Evolutionary conservation across 2,329 filamentous ascomycete species (phyloP).

Genomic region (Arachnopeziza araneosa): DNA sequence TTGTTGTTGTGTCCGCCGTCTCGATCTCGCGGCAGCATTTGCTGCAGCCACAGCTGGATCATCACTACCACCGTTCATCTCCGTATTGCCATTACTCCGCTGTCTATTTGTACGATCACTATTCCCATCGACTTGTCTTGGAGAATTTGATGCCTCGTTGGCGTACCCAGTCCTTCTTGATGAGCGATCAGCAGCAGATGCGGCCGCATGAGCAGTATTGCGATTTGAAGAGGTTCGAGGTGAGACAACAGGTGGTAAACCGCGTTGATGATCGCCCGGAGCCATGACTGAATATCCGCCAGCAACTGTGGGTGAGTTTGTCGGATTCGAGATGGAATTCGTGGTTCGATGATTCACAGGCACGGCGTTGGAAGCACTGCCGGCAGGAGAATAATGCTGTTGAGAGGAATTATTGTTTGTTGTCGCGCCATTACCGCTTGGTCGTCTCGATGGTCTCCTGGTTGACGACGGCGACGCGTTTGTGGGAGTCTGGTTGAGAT

Average conservation of each 20-base stretch:
- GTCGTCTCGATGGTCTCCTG: constrained; percentile 46
- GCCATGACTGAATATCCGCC: constrained; percentile 28
- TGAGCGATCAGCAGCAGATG: constrained; percentile 22
- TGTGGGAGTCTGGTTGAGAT: constrained; percentile 37
- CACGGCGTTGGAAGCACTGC: constrained; percentile 14
- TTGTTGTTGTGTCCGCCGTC: constrained; percentile 39
- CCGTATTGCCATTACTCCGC: constrained; percentile 34
- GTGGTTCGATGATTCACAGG: constrained; percentile 14
- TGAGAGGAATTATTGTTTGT: constrained; percentile 22
- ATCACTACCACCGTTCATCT: constrained; percentile 35
- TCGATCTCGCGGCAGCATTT: constrained; percentile 38
- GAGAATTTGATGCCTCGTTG: constrained; percentile 21
- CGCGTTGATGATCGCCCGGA: constrained; percentile 47
- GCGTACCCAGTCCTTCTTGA: constrained; percentile 21
- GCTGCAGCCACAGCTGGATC: constrained; percentile 32
- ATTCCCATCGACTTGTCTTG: constrained; percentile 21
- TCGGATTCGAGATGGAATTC: constrained; percentile 28
- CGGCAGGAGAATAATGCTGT: constrained; percentile 26
- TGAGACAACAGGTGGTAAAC: constrained; percentile 66
- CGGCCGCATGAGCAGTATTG: constrained; percentile 33
- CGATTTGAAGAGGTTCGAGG: constrained; percentile 77
- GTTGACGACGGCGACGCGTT: constrained; percentile 44
- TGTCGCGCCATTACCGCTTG: constrained; percentile 43
- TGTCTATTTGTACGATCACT: constrained; percentile 26
- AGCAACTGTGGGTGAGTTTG: constrained; percentile 36